Base-by-base conservation (phyloP, 257 asterid species). In the Solanum chiquidenum region DNA sequence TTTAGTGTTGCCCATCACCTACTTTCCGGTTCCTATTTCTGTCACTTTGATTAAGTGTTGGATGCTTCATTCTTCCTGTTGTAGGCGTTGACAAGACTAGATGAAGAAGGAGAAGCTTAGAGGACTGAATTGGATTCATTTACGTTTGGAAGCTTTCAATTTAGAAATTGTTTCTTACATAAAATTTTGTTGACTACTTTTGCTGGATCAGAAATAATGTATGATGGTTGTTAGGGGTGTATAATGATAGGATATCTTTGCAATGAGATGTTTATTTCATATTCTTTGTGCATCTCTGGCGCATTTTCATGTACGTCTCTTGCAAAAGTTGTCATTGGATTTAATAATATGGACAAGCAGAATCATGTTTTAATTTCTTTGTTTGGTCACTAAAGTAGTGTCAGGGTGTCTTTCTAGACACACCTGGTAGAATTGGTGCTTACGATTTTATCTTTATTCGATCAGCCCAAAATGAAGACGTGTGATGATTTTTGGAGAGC, bases 401-500 rank as follows among this genome's bases (percentile, higher is more conserved):
- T 14, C n/a, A n/a, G 16, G 49, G 34, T 29, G 82, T 72, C 35
- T 86, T 23, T 72, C 83, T 42, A 86, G 52, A 27, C 60, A 74
- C 86, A 9, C 75, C 35, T 7, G 83, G 58, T 33, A 71, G 33
- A 40, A 71, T 49, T 62, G 72, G 86, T 85, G 92, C 95, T 93
- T 90, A 90, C 92, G 44, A 40, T 89, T 77, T 74, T 87, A 86
- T 90, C 88, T 88, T 90, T 82, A 91, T 91, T 92, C 89, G 89
- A 93, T 92, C 98, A 94, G 98, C 96, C 93, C 92, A 93, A 96
- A 93, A 90, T 94, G 98, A 94, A 91, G 98, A 94, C 90, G 95
- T 91, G 93, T 94, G 96, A 95, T 91, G 95, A 89, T 92, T 85
- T 91, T 77, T 89, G 95, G 90, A 88, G 95, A 91, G 92, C 88